Conservation (phyloP, 2,329 filamentous ascomycete genomes). For the Aspergillus sergii region DNA sequence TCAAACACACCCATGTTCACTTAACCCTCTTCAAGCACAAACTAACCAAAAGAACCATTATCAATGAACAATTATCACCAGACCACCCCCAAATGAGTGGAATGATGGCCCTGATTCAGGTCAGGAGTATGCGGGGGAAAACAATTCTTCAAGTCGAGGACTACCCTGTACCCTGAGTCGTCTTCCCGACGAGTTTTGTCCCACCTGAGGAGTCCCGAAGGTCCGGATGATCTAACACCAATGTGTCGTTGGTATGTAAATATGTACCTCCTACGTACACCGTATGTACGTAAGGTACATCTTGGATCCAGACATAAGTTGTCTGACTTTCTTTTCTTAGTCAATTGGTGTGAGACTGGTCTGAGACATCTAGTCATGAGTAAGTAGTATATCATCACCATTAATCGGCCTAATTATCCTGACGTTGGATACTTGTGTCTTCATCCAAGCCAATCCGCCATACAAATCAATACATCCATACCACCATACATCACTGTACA, state of each 20-base stretch:
- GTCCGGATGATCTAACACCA: conserved; percentile 27
- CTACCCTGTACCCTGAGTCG: not conserved
- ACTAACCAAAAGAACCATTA: not conserved
- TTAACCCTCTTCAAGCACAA: not conserved
- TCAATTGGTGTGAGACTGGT: not conserved
- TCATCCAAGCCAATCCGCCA: not conserved
- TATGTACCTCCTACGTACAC: conserved; percentile 13
- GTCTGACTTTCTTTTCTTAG: conserved; percentile 7
- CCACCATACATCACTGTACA: not conserved
- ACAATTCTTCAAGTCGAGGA: conserved; percentile 16
- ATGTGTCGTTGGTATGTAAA: conserved; percentile 14
- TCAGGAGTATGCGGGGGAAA: not conserved
- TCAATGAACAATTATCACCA: not conserved
- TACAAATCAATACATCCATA: not conserved
- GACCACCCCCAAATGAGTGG: not conserved
- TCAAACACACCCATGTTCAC: not conserved
- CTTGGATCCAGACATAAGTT: conserved; percentile 9
- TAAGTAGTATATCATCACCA: not conserved
- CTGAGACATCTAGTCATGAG: not conserved
- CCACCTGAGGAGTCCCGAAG: conserved; percentile 23
- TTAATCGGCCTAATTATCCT: not conserved
- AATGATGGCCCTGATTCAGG: not conserved
- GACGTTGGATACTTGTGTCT: not conserved
- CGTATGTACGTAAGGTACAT: conserved; percentile 8
- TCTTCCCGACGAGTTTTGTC: conserved; percentile 14